Percentiles rank a stretch among this genome's conserved stretches.
These are phyloP conservation scores for Zychaea mexicana DNA, from an alignment of 371 early-diverging fungal genomes.

Conservation along the genomic window DNA sequence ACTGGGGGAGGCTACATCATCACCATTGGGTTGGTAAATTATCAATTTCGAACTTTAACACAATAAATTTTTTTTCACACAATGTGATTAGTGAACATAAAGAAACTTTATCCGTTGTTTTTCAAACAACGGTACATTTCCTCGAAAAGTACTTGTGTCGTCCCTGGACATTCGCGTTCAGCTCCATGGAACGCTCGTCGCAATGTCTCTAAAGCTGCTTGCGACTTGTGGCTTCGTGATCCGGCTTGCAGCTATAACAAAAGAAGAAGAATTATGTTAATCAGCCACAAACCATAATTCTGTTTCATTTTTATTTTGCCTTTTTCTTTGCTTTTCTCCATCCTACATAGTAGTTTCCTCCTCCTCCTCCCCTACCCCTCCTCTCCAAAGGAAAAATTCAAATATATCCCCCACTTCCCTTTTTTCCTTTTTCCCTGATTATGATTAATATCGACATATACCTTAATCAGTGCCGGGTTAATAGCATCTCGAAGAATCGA, in stretches of 20 bases:
- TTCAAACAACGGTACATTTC: constrained; percentile 31
- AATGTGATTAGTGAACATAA: too few species aligned
- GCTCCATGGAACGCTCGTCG: constrained; percentile 63
- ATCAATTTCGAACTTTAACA: too few species aligned
- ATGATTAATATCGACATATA: constrained; percentile 13
- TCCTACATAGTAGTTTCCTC: too few species aligned
- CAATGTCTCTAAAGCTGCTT: constrained; percentile 57
- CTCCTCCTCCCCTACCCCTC: too few species aligned
- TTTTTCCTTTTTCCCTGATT: too few species aligned
- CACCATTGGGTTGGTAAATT: too few species aligned
- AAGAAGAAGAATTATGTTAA: too few species aligned
- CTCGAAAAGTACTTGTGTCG: constrained; percentile 57
- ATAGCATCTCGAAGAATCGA: constrained; percentile 33
- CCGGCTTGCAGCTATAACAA: constrained; percentile 46
- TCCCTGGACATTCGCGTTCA: constrained; percentile 65
- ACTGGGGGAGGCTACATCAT: too few species aligned
- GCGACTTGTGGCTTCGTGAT: constrained; percentile 50
- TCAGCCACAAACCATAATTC: too few species aligned
- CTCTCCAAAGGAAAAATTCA: background rate
- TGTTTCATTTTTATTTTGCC: too few species aligned
- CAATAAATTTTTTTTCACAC: too few species aligned
- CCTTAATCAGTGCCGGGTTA: constrained; percentile 41
- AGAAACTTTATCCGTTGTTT: constrained; percentile 1
- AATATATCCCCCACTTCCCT: background rate
- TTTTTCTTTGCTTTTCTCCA: too few species aligned